Base-by-base conservation (phyloP, 768 basidiomycete genomes). In the Tricholoma terreum region DNA sequence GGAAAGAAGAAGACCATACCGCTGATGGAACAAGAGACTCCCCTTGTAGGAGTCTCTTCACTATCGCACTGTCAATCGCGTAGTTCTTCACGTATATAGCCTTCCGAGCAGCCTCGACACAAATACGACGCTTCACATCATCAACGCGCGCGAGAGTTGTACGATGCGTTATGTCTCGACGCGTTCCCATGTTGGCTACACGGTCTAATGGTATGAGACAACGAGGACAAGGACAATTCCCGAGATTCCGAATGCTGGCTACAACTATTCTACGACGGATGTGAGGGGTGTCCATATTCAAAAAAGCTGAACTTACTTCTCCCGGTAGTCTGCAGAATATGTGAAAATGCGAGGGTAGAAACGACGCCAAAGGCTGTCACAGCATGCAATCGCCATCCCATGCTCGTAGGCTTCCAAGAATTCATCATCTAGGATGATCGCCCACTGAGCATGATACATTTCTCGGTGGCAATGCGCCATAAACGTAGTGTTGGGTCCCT, bases 301-400 rank as follows among this genome's bases (percentile, higher is more conserved):
- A 33, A 14, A 22, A 31, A 6, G 48, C 10, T 21, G 19, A 12
- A 46, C 62, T 35, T 30, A 69, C 68, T 69, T 69, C 45, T 69
- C 68, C 35, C 67, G 67, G 58, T 69, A 69, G 52, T 69, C 69
- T 9, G 69, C 69, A 10, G 67, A 63, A 50, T 70, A 70, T 4
- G 65, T 65, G 33, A 70, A 65, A 21, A 70, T 55, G 0, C 69
- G 56, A 36, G 64, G 63, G 49, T 59, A 27, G 6, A 27, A 27
- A 2, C 9, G 35, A 10, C 11, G 11, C 11, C 12, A 36, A 10
- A 63, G 48, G 6, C 66, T 59, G 56, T 67, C 64, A 14, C 38
- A 38, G 46, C 66, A 67, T 1, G 6, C 19, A 10, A 67, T 48
- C 15, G 65, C 61, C 31, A 67, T 45, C 1, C 69, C 64, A 45